phyloP scores from a whole-genome alignment of 1,284 basidiomycete species.

The Amylostereum areolatum region DNA sequence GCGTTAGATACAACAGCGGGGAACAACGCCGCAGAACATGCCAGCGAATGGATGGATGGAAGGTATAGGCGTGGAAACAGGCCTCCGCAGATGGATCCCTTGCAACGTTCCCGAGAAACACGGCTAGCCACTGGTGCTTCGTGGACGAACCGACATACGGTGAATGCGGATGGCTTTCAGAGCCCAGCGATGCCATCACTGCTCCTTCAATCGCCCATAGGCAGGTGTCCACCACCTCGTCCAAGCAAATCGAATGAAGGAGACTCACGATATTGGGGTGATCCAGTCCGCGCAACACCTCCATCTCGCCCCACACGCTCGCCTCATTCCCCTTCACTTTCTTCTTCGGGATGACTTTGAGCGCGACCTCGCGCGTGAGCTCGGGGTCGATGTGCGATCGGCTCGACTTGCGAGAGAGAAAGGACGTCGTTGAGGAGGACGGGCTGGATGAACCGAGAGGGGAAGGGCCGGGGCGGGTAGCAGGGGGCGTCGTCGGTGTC shows the following conservation, averaged over 20 bases:
- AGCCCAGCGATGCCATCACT: too few relatives aligned
- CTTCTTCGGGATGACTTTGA: constrained; percentile 89
- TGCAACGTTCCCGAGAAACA: too few relatives aligned
- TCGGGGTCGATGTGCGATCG: constrained; percentile 13
- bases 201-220: too few relatives aligned
- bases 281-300: constrained; percentile 79
- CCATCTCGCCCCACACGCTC: constrained; percentile 87
- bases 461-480: not conserved
- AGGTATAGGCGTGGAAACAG: constrained; percentile 2
- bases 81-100: too few relatives aligned
- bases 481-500: constrained; percentile 9
- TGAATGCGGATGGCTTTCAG: too few relatives aligned
- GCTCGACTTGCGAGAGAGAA: constrained; percentile 11
- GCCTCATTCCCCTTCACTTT: constrained; percentile 85
- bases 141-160: too few relatives aligned
- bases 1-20: too few relatives aligned
- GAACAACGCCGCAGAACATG: too few relatives aligned
- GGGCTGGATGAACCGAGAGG: constrained; percentile 2
- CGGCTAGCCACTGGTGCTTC: too few relatives aligned
- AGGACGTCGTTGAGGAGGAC: constrained; percentile 14
- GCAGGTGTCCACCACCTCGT: too few relatives aligned
- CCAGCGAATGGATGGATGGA: too few relatives aligned
- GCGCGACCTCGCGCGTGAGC: constrained; percentile 68
- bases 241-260: not conserved
- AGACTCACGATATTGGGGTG: constrained; percentile 82